Evolutionary conservation across 2,329 filamentous ascomycete species (phyloP), one percentile per base, ranked within the genome.

Genomic region (Penicillium sp.): DNA sequence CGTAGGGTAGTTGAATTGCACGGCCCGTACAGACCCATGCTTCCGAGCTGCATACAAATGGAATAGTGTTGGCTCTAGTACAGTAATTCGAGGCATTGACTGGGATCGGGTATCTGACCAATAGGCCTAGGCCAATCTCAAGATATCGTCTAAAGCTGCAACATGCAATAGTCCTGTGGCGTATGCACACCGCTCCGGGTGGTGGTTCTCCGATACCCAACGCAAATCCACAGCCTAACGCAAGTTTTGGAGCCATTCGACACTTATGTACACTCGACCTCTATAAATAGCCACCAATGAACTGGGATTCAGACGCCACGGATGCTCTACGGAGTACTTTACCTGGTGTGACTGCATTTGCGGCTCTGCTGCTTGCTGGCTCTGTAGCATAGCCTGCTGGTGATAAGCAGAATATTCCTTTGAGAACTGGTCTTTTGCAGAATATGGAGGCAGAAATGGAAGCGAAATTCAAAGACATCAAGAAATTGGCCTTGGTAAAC

Each of bases 1-100:
- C 38, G 19, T 55, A 44, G 30, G 54, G 49, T 58, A 44, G 49
- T 58, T 58, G 30, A 42, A 49, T 58, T 45, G 54, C 47, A 10
- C 37, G 28, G 54, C 47, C 15, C 19, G 28, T 47, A 54, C 30
- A 40, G 26, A 56, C 45, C 33, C 47, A 40, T 54, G 50, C 47
- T 40, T 61, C 24, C 19, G 37, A 19, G 15, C 53, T 53, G 24
- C 40, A 40, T 40, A 57, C 53, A 49, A 56, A 37, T 33, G 30
- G 9, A 45, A 54, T 33, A 54, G 47, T 44, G 30, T 24, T 8
- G 24, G 24, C 28, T 30, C 13, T 49, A 30, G 45, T 13, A 15
- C 45, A 30, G 45, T 13, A 15, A 24, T 49, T 30, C 1, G 15
- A 30, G 24, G 45, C 13, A 26, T 24, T 45, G 12, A 24, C 42